phyloP scores from a whole-genome alignment of 257 asterid genomes.

The Fraxinus quadrangulata region DNA sequence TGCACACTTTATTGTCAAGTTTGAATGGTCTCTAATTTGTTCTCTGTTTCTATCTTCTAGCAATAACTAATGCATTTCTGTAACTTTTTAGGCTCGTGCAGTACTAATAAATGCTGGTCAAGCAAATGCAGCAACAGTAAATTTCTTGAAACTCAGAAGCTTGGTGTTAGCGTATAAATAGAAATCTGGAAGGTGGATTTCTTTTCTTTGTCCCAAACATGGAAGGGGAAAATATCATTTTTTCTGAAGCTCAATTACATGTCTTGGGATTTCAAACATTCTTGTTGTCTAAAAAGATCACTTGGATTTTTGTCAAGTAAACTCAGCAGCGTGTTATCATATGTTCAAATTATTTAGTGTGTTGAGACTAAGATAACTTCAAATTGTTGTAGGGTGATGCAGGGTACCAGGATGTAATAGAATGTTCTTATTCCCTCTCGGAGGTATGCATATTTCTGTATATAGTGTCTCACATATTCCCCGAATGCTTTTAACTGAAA shows the following conservation, averaged over 20 bases:
- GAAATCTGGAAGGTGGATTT: too few species aligned
- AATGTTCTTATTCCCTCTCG: conserved; percentile 74
- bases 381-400: conserved; percentile 78
- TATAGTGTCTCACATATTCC: neutral
- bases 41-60: neutral
- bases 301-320: conserved; percentile 9
- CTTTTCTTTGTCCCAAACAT: too few species aligned
- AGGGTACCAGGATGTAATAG: conserved; percentile 28
- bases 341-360: neutral
- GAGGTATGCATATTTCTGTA: conserved; percentile 48
- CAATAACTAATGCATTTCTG: conserved; percentile 25
- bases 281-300: neutral
- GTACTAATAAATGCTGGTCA: conserved; percentile 97
- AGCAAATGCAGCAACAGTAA: conserved; percentile 99
- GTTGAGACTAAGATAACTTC: conserved; percentile 24
- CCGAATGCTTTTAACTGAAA: neutral
- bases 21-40: neutral
- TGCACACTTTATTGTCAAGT: neutral
- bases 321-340: conserved; percentile 7
- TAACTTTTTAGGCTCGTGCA: conserved; percentile 84
- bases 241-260: neutral
- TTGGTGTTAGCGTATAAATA: neutral
- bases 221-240: neutral
- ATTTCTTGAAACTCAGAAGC: conserved; percentile 20
- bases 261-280: too few species aligned